phyloP scores from a whole-genome alignment of 352 stramenopile genomes.

The Phytophthora gonapodyides region DNA sequence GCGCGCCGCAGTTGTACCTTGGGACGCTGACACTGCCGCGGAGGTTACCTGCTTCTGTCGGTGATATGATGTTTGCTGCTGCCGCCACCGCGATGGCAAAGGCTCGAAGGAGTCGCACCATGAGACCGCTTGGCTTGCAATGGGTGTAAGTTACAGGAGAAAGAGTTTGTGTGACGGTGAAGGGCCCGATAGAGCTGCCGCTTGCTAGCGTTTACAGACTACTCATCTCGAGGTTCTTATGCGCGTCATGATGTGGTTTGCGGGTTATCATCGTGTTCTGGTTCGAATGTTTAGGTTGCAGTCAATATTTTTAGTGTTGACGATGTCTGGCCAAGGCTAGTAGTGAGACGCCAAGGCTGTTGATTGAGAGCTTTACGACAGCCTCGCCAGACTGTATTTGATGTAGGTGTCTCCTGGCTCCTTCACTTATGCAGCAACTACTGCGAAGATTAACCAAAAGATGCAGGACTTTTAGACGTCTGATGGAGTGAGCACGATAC shows the following conservation, averaged over 20 bases:
- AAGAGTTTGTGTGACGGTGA: constrained; percentile 13
- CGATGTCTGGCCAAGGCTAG: background rate
- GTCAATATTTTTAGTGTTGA: constrained; percentile 19
- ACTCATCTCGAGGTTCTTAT: constrained; percentile 33
- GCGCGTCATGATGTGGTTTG: background rate
- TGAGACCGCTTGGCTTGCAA: background rate
- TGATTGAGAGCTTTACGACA: background rate
- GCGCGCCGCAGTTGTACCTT: constrained; percentile 27
- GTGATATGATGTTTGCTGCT: background rate
- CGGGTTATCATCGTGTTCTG: constrained; percentile 11
- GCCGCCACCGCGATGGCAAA: background rate
- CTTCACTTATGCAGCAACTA: background rate
- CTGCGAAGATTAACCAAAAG: background rate
- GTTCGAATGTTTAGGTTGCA: background rate
- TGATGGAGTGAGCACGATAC: constrained; percentile 34
- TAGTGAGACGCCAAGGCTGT: background rate
- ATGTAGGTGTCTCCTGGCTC: background rate
- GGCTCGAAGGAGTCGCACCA: constrained; percentile 16
- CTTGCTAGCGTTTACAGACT: background rate
- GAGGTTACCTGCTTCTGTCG: constrained; percentile 28
- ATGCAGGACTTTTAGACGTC: constrained; percentile 14
- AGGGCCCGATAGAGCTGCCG: background rate
- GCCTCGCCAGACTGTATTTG: background rate
- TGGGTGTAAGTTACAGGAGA: background rate
- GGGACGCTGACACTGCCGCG: constrained; percentile 25